These are phyloP conservation scores for Artemisia tridentata DNA, from an alignment of 129 eudicot genomes.

Conservation along the genomic window DNA sequence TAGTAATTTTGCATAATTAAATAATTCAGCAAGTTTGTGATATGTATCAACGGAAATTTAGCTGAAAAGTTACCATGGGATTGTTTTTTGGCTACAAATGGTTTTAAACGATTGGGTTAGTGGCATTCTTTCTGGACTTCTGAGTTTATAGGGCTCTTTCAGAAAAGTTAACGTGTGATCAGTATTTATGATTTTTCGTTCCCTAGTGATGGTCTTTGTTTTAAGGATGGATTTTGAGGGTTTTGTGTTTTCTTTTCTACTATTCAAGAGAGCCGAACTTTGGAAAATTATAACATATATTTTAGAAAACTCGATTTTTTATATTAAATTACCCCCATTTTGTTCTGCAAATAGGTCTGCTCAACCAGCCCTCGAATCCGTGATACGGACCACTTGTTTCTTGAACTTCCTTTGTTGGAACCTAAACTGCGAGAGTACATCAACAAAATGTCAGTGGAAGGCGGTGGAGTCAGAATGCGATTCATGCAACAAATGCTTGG, in stretches of 20 bases:
- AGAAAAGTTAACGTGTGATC: too few species aligned
- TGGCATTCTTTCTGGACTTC: constrained; percentile 9
- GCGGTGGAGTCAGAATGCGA: constrained; percentile 97
- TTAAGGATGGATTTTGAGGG: neutral
- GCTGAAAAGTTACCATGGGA: neutral
- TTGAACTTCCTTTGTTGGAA: constrained; percentile 83
- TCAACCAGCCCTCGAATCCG: constrained; percentile 72
- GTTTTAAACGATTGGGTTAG: constrained; percentile 5
- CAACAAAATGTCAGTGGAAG: constrained; percentile 64
- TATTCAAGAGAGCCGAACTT: neutral
- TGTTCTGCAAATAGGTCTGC: constrained; percentile 56
- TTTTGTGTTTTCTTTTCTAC: neutral
- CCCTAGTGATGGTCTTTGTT: too few species aligned
- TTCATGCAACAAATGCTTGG: constrained; percentile 92
- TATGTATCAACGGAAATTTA: too few species aligned
- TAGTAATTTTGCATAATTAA: neutral
- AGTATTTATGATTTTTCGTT: too few species aligned
- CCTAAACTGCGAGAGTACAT: constrained; percentile 65
- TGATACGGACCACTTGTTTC: constrained; percentile 90
- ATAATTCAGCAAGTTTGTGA: too few species aligned
- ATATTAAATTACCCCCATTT: neutral
- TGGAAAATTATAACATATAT: neutral
- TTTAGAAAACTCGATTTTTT: neutral
- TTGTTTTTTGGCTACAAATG: neutral
- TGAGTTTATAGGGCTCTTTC: neutral